phyloP scores from a whole-genome alignment of 2,329 filamentous ascomycete genomes.

The Fusarium proliferatum region DNA sequence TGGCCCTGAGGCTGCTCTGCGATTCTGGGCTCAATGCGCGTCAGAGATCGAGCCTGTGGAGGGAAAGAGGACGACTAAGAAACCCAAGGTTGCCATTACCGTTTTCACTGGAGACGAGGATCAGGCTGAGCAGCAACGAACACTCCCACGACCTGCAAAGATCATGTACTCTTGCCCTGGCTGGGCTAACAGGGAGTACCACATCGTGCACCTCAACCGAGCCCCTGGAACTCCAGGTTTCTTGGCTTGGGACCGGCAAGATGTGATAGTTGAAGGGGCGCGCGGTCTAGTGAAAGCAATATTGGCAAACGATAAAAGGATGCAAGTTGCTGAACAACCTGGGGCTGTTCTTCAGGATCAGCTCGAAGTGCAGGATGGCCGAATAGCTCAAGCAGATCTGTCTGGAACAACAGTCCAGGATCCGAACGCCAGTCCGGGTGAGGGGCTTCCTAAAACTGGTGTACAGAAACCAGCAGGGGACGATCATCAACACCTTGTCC shows the following conservation, averaged over 20 bases:
- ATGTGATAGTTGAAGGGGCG: constrained; percentile 57
- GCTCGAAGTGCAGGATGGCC: constrained; percentile 45
- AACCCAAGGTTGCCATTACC: constrained; percentile 58
- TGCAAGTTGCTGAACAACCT: constrained; percentile 46
- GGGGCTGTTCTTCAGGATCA: constrained; percentile 48
- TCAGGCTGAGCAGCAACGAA: constrained; percentile 22
- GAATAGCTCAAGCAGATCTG: constrained; percentile 38
- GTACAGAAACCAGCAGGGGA: constrained; percentile 17
- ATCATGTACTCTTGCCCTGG: constrained; percentile 57
- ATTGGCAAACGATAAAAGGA: constrained; percentile 51
- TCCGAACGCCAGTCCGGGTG: constrained; percentile 14
- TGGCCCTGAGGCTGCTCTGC: constrained; percentile 69
- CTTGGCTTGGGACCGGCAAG: constrained; percentile 61
- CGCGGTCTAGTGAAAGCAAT: constrained; percentile 55
- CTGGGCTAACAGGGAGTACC: constrained; percentile 60
- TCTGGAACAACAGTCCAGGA: constrained; percentile 45
- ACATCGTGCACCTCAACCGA: constrained; percentile 56
- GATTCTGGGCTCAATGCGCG: constrained; percentile 64
- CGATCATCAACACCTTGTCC: constrained; percentile 22
- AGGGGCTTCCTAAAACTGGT: constrained; percentile 11
- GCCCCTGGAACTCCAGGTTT: constrained; percentile 56
- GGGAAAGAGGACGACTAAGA: constrained; percentile 41
- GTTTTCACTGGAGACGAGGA: constrained; percentile 56
- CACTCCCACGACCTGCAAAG: constrained; percentile 40
- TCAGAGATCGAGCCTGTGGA: constrained; percentile 48